Base-by-base conservation (phyloP, 1,284 basidiomycete genomes). In the Ganoderma lingzhi region DNA sequence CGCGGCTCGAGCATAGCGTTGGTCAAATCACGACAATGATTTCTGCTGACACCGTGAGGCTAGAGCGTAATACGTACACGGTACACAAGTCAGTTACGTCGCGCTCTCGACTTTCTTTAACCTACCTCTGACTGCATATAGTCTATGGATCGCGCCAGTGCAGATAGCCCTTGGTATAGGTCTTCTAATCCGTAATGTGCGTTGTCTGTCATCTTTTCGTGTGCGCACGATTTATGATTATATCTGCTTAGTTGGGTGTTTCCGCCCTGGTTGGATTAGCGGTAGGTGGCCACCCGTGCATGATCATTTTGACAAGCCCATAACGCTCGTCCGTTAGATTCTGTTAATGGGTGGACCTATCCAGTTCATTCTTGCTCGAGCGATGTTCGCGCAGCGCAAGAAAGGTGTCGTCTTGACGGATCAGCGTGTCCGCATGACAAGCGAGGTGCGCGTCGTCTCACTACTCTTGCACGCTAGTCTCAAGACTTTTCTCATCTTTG, bases 381-480 rank as follows among this genome's bases (percentile, higher is more conserved):
- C 86, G 55, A 89, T 96, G 85, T 90, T 94, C 75, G 78, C 70
- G 3, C 86, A 90, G 72, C 88, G 92, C 19, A 82, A 83, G 70
- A 88, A 89, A 73, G 91, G 90, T 39, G 90, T 94, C 71, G 83
- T 87, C 64, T 87, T 92, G 74, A 95, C 93, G 1, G 94, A 96
- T 76, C 85, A 86, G 65, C 85, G 93, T 15, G 87, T 91, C 6
- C 82, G 90, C n/a, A 82, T 92, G 37, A 87, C 87, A 0, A 88
- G 85, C 8, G 91, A 93, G 80, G 83, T 87, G 28, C 30, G 73
- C 71, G 44, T 9, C 17, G 2, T 10, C 6, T 56, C n/a, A 9
- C 3, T 5, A 2, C 23, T 51, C 0, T 14, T 5, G 10, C 48
- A 14, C 23, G 8, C 28, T 28, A 15, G 14, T 30, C 45, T 51